Percentiles rank a stretch among this genome's conserved stretches.
Evolutionary conservation across 1,284 basidiomycete genomes (phyloP).

Genomic region (Meripilus lineatus): DNA sequence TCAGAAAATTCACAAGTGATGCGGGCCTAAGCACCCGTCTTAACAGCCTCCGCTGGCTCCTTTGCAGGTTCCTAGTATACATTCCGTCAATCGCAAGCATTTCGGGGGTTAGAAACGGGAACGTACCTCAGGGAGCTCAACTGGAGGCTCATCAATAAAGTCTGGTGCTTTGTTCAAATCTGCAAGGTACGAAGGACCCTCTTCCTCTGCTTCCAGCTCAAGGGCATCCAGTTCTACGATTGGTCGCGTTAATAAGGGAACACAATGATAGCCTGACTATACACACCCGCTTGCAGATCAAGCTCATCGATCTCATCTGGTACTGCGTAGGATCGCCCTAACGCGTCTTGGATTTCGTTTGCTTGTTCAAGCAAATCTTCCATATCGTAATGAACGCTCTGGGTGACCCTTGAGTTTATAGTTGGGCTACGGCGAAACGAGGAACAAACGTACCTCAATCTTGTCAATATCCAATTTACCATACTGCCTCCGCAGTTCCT

Average conservation of each 20-base stretch:
- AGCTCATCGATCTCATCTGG: conserved; percentile 98
- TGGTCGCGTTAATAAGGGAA: no score
- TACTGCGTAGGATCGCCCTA: conserved; percentile 92
- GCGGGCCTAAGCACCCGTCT: conserved; percentile 21
- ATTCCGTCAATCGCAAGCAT: neutral
- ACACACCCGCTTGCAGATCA: conserved; percentile 90
- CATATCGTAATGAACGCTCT: conserved; percentile 97
- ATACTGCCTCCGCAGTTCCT: conserved; percentile 96
- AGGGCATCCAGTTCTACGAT: conserved; percentile 82
- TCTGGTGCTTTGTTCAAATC: conserved; percentile 86
- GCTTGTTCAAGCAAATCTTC: conserved; percentile 96
- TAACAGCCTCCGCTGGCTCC: conserved; percentile 25
- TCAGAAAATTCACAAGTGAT: neutral
- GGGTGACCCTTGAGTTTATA: neutral
- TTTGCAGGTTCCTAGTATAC: conserved; percentile 6
- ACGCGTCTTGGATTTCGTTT: conserved; percentile 94
- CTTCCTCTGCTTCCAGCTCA: conserved; percentile 83
- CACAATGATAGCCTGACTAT: no score
- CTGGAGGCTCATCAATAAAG: conserved; percentile 82
- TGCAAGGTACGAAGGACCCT: conserved; percentile 79
- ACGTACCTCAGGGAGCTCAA: conserved; percentile 57
- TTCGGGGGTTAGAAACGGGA: no score
- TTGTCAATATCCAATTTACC: conserved; percentile 98
- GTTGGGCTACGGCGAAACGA: neutral
- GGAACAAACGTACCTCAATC: conserved; percentile 73